Evolutionary conservation across 2,329 filamentous ascomycete species (phyloP).

Genomic region (Diplodia scrobiculata): DNA sequence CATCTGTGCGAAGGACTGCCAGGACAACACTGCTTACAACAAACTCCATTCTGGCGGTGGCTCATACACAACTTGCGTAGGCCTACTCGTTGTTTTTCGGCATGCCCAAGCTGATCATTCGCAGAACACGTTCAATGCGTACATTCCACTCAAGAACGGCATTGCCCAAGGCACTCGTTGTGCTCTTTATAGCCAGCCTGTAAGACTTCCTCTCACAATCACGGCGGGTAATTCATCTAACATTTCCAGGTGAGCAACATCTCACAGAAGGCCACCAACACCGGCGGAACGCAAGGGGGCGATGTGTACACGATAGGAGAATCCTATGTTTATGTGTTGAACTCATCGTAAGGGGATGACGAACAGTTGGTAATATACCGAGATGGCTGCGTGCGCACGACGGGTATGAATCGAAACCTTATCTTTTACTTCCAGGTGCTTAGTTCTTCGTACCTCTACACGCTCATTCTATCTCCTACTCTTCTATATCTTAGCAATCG

Average conservation of each 20-base stretch:
- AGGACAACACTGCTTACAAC: conserved; percentile 43
- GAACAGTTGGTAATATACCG: too few relatives aligned
- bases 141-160: conserved; percentile 43
- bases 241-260: conserved; percentile 31
- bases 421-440: too few relatives aligned
- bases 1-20: conserved; percentile 42
- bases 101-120: neutral
- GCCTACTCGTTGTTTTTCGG: conserved; percentile 31
- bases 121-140: conserved; percentile 38
- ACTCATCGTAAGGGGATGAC: neutral
- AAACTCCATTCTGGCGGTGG: conserved; percentile 36
- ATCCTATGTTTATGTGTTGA: neutral
- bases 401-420: too few relatives aligned
- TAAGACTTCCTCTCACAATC: neutral
- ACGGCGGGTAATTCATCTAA: neutral
- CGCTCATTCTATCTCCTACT: too few relatives aligned
- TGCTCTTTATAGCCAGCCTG: conserved; percentile 34
- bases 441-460: too few relatives aligned
- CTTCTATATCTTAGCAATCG: too few relatives aligned
- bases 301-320: neutral
- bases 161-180: conserved; percentile 46
- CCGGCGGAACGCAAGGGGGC: neutral
- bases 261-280: neutral
- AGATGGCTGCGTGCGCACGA: too few relatives aligned
- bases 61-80: conserved; percentile 42